Percentiles rank a stretch among this genome's conserved stretches.
phyloP scores from a whole-genome alignment of 192 early-diverging fungal genomes.

The Coemansia guatemalensis region DNA sequence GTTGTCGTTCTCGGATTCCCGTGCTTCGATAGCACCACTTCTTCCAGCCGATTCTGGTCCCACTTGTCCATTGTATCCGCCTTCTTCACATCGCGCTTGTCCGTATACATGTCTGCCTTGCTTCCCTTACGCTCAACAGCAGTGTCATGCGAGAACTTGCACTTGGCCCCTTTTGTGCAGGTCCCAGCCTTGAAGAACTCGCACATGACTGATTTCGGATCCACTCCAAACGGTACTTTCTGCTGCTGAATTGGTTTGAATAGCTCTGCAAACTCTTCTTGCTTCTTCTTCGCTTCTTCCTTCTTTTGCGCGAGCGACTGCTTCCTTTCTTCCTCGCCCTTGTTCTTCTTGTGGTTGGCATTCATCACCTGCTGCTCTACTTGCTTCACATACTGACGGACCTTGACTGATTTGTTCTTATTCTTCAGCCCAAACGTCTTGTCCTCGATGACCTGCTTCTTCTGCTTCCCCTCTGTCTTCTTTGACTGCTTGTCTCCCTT shows the following conservation, averaged over 20 bases:
- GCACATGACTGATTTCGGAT: conserved; percentile 96
- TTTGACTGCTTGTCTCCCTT: conserved; percentile 51
- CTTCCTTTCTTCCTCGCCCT: conserved; percentile 62
- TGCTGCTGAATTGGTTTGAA: conserved; percentile 89
- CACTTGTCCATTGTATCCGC: conserved; percentile 94
- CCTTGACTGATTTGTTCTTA: conserved; percentile 96
- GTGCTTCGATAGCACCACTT: conserved; percentile 82
- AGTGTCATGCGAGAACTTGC: conserved; percentile 98
- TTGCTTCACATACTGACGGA: conserved; percentile 85
- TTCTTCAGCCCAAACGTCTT: conserved; percentile 99
- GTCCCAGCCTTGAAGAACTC: conserved; percentile 87
- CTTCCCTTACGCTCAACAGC: conserved; percentile 84
- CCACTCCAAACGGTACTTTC: conserved; percentile 97
- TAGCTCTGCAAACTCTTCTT: conserved; percentile 84
- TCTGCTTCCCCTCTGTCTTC: conserved; percentile 65
- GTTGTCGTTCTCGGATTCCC: conserved; percentile 85
- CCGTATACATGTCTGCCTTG: conserved; percentile 95
- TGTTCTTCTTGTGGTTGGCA: conserved; percentile 56
- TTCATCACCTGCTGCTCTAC: conserved; percentile 80
- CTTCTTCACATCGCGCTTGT: conserved; percentile 64
- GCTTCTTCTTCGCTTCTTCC: conserved; percentile 79
- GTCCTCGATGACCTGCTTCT: conserved; percentile 87
- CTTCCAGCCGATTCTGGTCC: conserved; percentile 90
- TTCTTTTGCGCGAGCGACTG: conserved; percentile 63
- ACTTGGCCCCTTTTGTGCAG: conserved; percentile 88